phyloP scores from a whole-genome alignment of 1,284 basidiomycete genomes.

The Wolfiporia cocos region DNA sequence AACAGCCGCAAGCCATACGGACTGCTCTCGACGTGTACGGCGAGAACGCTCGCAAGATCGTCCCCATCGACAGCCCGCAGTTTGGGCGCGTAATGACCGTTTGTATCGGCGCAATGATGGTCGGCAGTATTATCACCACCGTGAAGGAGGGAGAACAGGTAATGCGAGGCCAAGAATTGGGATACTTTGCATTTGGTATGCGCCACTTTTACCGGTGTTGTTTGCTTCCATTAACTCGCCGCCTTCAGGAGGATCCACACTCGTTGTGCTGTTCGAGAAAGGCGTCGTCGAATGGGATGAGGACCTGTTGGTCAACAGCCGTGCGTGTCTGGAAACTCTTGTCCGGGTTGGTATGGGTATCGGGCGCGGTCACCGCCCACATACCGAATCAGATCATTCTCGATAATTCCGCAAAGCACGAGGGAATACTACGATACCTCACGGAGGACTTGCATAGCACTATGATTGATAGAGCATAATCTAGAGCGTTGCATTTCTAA shows the following conservation, averaged over 20 bases:
- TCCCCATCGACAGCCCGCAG: conserved; percentile 80
- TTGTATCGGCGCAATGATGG: conserved; percentile 93
- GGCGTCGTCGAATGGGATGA: conserved; percentile 85
- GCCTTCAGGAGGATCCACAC: conserved; percentile 78
- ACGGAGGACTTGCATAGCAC: too few relatives aligned
- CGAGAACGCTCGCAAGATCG: conserved; percentile 88
- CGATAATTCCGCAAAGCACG: too few relatives aligned
- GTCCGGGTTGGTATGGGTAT: conserved; percentile 87
- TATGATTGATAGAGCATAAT: too few relatives aligned
- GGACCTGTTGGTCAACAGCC: conserved; percentile 83
- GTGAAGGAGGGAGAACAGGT: conserved; percentile 81
- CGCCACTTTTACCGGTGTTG: conserved; percentile 6
- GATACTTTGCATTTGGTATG: conserved; percentile 91
- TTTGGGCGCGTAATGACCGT: conserved; percentile 90
- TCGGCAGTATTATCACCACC: conserved; percentile 82
- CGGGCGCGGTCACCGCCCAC: conserved; percentile 32
- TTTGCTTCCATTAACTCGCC: not conserved
- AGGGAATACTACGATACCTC: too few relatives aligned
- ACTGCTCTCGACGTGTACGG: conserved; percentile 89
- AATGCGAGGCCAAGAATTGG: conserved; percentile 83
- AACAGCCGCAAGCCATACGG: conserved; percentile 75
- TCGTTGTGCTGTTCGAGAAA: conserved; percentile 83
- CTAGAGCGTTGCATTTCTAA: too few relatives aligned
- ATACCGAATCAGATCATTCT: too few relatives aligned
- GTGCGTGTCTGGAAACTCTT: conserved; percentile 79